Evolutionary conservation across 1,284 basidiomycete genomes (phyloP).

Genomic region (Inonotus obliquus): DNA sequence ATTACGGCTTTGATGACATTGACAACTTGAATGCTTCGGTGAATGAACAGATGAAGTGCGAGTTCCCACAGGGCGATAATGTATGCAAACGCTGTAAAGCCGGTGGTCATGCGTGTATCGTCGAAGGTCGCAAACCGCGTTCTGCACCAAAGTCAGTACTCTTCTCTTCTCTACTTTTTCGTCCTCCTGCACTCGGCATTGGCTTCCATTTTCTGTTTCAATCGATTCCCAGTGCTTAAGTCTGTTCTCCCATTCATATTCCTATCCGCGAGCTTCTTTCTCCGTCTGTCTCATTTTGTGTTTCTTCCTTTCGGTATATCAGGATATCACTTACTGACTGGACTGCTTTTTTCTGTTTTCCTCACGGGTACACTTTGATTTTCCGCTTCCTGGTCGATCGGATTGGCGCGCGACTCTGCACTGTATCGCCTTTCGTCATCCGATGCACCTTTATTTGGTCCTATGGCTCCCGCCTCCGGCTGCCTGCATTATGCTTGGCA

Average conservation of each 20-base stretch:
- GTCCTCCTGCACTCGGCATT: background rate
- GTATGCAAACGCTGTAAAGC: constrained; percentile 68
- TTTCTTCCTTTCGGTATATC: constrained; percentile 17
- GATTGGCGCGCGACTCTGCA: too few species aligned
- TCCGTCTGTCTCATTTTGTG: constrained; percentile 18
- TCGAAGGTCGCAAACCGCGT: constrained; percentile 72
- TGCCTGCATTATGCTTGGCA: background rate
- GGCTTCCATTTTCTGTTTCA: background rate
- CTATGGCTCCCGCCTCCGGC: background rate
- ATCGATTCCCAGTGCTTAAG: background rate
- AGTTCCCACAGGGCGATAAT: constrained; percentile 61
- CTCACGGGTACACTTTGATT: background rate
- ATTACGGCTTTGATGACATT: background rate
- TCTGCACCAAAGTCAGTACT: constrained; percentile 71
- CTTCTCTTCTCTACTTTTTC: constrained; percentile 12
- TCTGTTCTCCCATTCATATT: background rate
- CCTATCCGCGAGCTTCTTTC: background rate
- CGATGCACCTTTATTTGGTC: constrained; percentile 18
- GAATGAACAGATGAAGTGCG: constrained; percentile 68
- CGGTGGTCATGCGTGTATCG: constrained; percentile 68
- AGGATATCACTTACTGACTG: background rate
- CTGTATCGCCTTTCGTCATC: constrained; percentile 5
- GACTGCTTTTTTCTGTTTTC: background rate
- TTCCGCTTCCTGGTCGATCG: background rate
- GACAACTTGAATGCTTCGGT: background rate